These are phyloP conservation scores for Carex pumila DNA, from an alignment of 176 grass and related monocot species.

Conservation along the genomic window DNA sequence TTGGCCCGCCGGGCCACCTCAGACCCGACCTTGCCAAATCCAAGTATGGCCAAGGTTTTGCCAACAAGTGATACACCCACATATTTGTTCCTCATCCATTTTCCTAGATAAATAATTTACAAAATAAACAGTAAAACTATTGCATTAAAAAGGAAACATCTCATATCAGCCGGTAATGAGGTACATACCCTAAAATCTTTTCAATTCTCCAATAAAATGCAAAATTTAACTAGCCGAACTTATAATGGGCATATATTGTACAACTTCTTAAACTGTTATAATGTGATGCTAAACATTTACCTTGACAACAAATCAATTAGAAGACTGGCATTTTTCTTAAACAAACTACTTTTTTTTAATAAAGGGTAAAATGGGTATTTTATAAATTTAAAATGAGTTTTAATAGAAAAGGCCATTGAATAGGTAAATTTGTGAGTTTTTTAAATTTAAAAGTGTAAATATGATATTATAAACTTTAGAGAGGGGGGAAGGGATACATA, in stretches of 20 bases:
- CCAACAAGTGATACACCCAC: conserved; percentile 81
- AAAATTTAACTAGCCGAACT: not conserved
- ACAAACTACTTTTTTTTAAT: too few species aligned
- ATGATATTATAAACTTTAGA: too few species aligned
- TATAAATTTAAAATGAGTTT: too few species aligned
- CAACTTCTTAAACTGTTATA: too few species aligned
- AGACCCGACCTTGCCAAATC: conserved; percentile 79
- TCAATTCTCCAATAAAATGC: not conserved
- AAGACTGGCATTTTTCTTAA: too few species aligned
- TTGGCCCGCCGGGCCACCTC: conserved; percentile 80
- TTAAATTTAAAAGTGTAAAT: too few species aligned
- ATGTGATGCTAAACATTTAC: too few species aligned
- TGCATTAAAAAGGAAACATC: not conserved
- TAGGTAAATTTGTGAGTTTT: too few species aligned
- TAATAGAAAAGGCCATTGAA: too few species aligned
- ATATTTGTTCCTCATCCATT: conserved; percentile 78
- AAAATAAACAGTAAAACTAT: not conserved
- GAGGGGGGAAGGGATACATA: too few species aligned
- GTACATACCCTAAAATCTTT: not conserved
- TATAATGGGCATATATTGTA: not conserved
- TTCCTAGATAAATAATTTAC: conserved; percentile 24
- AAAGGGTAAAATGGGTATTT: too few species aligned
- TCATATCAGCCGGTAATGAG: not conserved
- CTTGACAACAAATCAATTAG: too few species aligned
- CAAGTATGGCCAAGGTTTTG: conserved; percentile 68